Percentiles rank a stretch among this genome's conserved stretches.
Conservation (phyloP, 257 asterid species). For the Rubia yunnanensis region DNA sequence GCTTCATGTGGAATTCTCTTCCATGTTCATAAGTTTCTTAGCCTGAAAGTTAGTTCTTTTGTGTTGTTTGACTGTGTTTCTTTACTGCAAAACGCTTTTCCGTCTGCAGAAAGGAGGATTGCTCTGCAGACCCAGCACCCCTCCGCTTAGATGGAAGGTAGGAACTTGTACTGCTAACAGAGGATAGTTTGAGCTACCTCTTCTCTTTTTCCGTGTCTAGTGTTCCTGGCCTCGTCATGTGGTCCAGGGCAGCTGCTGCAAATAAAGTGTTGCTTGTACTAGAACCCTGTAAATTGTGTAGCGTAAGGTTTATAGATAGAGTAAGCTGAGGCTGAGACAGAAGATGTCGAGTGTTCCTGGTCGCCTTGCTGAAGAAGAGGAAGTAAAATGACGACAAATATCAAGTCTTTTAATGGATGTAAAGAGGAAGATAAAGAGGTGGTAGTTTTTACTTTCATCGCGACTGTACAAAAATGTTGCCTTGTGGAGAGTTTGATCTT, state of each 20-base stretch:
- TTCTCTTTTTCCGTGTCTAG: conserved; percentile 16
- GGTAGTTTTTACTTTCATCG: conserved; percentile 18
- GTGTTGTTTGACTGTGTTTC: not conserved
- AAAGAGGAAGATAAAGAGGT: conserved; percentile 24
- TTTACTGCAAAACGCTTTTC: not conserved
- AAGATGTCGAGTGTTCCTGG: conserved; percentile 20
- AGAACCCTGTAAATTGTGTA: conserved; percentile 41
- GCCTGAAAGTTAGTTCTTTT: not conserved
- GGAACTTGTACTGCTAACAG: conserved; percentile 33
- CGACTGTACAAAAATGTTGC: conserved; percentile 33
- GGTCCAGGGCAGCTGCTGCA: conserved; percentile 19
- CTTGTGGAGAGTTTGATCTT: conserved; percentile 23
- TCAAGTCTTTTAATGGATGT: conserved; percentile 14
- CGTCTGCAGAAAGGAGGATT: conserved; percentile 27
- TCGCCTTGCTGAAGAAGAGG: conserved; percentile 33
- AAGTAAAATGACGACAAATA: conserved; percentile 16
- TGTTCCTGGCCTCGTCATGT: conserved; percentile 10
- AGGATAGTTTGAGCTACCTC: conserved; percentile 38
- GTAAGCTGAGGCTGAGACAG: conserved; percentile 24
- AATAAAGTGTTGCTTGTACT: conserved; percentile 40
- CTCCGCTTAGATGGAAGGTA: conserved; percentile 12
- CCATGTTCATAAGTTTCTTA: too few species aligned
- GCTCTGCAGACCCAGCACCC: conserved; percentile 20
- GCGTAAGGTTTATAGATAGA: conserved; percentile 28
- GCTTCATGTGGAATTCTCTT: too few species aligned